phyloP scores from a whole-genome alignment of 2,329 filamentous ascomycete genomes.

The Elsinoe perseae region DNA sequence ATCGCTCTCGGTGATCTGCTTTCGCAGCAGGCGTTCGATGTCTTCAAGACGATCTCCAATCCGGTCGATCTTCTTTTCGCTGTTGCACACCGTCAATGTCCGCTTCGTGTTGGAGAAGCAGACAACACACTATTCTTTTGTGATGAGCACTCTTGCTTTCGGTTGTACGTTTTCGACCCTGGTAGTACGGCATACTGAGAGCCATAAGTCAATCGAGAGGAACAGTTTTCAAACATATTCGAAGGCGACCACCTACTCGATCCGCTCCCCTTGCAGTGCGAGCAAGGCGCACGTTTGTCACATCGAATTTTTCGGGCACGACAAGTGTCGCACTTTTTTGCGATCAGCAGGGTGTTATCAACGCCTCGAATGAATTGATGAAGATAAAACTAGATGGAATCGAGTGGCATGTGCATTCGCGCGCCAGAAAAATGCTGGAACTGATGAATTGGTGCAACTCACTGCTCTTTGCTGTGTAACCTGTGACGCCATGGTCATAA shows the following conservation, averaged over 20 bases:
- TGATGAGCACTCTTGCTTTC: conserved; percentile 17
- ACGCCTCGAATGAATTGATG: too few relatives aligned
- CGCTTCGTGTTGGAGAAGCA: background rate
- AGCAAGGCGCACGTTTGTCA: conserved; percentile 18
- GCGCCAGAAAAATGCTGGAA: too few relatives aligned
- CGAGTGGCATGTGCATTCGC: too few relatives aligned
- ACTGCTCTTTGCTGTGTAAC: too few relatives aligned
- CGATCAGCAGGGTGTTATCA: background rate
- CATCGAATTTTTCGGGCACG: conserved; percentile 15
- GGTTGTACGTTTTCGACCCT: conserved; percentile 7
- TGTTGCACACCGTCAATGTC: background rate
- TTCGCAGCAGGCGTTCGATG: conserved; percentile 20
- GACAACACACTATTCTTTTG: conserved; percentile 17
- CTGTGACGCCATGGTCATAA: too few relatives aligned
- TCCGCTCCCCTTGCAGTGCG: conserved; percentile 15
- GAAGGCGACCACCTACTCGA: background rate
- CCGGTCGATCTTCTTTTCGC: conserved; percentile 23
- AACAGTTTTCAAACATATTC: too few relatives aligned
- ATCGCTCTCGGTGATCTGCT: background rate
- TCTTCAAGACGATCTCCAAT: conserved; percentile 21
- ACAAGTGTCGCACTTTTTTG: conserved; percentile 8
- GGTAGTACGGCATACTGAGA: conserved; percentile 17
- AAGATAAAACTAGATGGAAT: too few relatives aligned
- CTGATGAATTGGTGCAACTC: too few relatives aligned
- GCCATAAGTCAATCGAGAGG: background rate